A percentile compares a stretch with the other conserved stretches of the same genome.
Conservation (phyloP, 495 filamentous ascomycete genomes). For the Hyaloscypha variabilis region DNA sequence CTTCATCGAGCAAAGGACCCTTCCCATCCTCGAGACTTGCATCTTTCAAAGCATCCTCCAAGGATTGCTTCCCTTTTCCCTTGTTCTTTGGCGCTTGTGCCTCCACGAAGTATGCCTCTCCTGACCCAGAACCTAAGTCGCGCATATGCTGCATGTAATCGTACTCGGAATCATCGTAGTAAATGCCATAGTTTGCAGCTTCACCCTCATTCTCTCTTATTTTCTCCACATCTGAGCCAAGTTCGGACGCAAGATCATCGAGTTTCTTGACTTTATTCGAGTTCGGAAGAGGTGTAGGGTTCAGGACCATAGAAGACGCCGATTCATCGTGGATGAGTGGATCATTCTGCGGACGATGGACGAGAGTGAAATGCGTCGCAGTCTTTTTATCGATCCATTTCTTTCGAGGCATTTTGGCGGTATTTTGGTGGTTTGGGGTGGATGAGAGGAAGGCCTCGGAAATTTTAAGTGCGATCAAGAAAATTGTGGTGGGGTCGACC, state of each 20-base stretch:
- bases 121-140: slow-evolving; percentile 66
- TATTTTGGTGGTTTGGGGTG: slow-evolving; percentile 32
- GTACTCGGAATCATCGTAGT: slow-evolving; percentile 84
- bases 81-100: slow-evolving; percentile 60
- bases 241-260: slow-evolving; percentile 75
- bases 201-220: slow-evolving; percentile 92
- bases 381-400: slow-evolving; percentile 96
- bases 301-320: slow-evolving; percentile 81
- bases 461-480: slow-evolving; percentile 4
- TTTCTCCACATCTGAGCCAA: slow-evolving; percentile 60
- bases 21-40: slow-evolving; percentile 61
- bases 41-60: slow-evolving; percentile 81
- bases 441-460: neutral
- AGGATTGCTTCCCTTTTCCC: slow-evolving; percentile 62
- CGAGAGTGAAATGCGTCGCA: slow-evolving; percentile 88
- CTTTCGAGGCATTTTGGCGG: slow-evolving; percentile 71
- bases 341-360: slow-evolving; percentile 96
- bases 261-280: slow-evolving; percentile 65
- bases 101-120: slow-evolving; percentile 77
- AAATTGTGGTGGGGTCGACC: slow-evolving; percentile 13
- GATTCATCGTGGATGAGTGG: slow-evolving; percentile 86
- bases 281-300: slow-evolving; percentile 51
- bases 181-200: slow-evolving; percentile 91
- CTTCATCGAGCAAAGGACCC: slow-evolving; percentile 64
- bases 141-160: slow-evolving; percentile 99